phyloP scores from a whole-genome alignment of 2,329 filamentous ascomycete genomes.

The Celoporthe dispersa region DNA sequence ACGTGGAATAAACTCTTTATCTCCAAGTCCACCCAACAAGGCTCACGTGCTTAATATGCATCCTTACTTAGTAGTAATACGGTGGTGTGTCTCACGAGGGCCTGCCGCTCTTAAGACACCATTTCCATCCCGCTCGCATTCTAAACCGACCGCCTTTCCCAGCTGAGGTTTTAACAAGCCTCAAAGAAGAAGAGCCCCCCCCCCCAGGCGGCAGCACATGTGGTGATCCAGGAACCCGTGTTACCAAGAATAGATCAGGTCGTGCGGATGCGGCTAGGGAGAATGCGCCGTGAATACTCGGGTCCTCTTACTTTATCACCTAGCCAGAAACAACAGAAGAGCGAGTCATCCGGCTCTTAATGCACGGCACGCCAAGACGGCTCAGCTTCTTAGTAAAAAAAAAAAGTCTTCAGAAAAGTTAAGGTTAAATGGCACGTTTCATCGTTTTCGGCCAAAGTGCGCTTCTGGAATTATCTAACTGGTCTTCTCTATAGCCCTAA shows the following conservation, averaged over 20 bases:
- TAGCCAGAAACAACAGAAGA: background rate
- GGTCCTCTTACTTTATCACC: background rate
- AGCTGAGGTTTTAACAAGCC: background rate
- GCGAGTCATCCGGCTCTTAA: background rate
- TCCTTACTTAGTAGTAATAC: background rate
- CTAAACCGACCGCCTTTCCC: background rate
- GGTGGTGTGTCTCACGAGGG: background rate
- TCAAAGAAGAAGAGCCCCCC: background rate
- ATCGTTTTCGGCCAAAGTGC: background rate
- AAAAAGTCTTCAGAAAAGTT: background rate
- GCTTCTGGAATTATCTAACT: background rate
- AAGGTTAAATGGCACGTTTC: conserved; percentile 2
- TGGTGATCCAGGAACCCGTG: background rate
- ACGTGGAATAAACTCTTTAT: background rate
- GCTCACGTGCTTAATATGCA: background rate
- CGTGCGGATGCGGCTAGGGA: background rate
- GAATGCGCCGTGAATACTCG: background rate
- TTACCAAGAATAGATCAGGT: background rate
- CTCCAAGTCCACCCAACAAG: background rate
- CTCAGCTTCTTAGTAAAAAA: background rate
- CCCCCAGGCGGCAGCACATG: background rate
- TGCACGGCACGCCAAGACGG: background rate
- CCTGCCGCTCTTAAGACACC: background rate
- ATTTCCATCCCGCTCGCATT: conserved; percentile 3
- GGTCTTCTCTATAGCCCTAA: background rate